These are phyloP conservation scores for Trichoderma parareesei DNA, from an alignment of 495 filamentous ascomycete species.

Conservation along the genomic window DNA sequence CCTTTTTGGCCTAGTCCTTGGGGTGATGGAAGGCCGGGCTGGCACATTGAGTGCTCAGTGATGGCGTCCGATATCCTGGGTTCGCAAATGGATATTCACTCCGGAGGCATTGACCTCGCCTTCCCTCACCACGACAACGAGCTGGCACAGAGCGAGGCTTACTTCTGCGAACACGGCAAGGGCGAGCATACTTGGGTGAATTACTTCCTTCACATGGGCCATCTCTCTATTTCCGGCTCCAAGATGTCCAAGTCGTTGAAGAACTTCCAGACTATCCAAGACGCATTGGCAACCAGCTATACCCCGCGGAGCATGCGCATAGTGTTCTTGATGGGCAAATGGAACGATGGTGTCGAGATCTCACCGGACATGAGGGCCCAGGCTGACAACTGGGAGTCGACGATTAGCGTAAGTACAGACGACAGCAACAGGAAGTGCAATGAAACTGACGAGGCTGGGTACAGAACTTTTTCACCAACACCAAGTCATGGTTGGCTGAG, in stretches of 20 bases:
- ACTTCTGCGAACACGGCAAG: constrained; percentile 48
- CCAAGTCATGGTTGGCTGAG: constrained; percentile 49
- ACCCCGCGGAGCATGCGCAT: constrained; percentile 75
- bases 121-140: constrained; percentile 98
- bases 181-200: constrained; percentile 76
- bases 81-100: constrained; percentile 80
- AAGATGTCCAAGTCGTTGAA: constrained; percentile 97
- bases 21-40: constrained; percentile 83
- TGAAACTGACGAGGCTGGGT: not conserved
- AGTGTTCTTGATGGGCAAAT: constrained; percentile 78
- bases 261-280: constrained; percentile 93
- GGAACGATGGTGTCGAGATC: constrained; percentile 90
- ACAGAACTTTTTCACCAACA: constrained; percentile 83
- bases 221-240: constrained; percentile 77
- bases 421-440: constrained; percentile 11
- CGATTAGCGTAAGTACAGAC: constrained; percentile 50
- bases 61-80: constrained; percentile 89
- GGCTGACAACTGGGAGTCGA: constrained; percentile 71
- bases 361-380: constrained; percentile 69
- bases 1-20: constrained; percentile 82
- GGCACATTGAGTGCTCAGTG: constrained; percentile 97
- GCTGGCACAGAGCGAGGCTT: constrained; percentile 88
- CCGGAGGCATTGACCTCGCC: constrained; percentile 83
- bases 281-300: constrained; percentile 68
- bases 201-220: constrained; percentile 96